Evolutionary conservation across 2,329 filamentous ascomycete species (phyloP), one percentile per base, ranked within the genome.

Genomic region (Ceratocystis alfenasii): DNA sequence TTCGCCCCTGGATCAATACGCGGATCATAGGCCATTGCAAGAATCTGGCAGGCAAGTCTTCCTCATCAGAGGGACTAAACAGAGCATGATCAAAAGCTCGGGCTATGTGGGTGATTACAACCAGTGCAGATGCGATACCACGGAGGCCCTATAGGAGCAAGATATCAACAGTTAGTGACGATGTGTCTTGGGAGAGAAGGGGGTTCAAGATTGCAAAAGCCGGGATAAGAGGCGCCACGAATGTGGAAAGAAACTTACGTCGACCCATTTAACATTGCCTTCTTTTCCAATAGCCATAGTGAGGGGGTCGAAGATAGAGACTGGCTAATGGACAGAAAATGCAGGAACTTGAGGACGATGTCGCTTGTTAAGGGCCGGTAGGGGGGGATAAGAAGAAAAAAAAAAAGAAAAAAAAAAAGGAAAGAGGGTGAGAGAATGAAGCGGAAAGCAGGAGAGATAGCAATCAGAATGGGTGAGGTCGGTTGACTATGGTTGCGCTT

Each of bases 21-120:
- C 84, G 81, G 67, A 86, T 74, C 70, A 83, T 81, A 15, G 83
- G 84, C 50, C 78, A 76, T 72, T 87, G 83, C 68, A 85, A 77
- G 36, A 83, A 69, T 62, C 78, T 76, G 4, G 81, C 79, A 1
- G 75, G 71, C 2, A 74, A 74, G 33, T 77, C 77, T 61, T 79
- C 75, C n/a, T 73, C 73, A 44, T 75, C 74, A 65, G 76, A 75
- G 5, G 80, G 77, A 44, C 76, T 74, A 69, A 83, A 79, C n/a
- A 83, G 74, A 17, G 76, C 76, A 68, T 75, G 74, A 69, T 80
- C 78, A 71, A 81, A 83, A 62, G 79, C 77, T 59, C 81, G 76
- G 10, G 77, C 75, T 41, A 83, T 75, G 71, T 83, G 81, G 36
- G 80, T 83, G 46, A 80, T 70, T n/a, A 83, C 79, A 15, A 83